These are phyloP conservation scores for Ulota crispa DNA, from an alignment of 225 moss, liverwort and hornwort species.

Conservation along the genomic window DNA sequence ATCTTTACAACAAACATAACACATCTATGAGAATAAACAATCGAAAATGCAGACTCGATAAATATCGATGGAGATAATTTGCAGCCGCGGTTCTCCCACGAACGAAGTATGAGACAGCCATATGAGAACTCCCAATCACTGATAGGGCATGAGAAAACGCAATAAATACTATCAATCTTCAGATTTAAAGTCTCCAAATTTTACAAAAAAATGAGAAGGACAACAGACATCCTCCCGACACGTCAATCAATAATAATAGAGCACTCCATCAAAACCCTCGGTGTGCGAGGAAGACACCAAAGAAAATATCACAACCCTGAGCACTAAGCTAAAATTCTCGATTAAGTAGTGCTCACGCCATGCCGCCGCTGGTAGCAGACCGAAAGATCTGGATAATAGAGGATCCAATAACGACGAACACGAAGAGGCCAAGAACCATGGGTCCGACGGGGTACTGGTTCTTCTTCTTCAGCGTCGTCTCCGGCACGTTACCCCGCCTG, in stretches of 20 bases:
- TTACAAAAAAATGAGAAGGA: background rate
- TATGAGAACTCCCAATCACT: background rate
- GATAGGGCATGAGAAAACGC: background rate
- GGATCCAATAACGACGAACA: conserved; percentile 92
- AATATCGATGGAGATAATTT: background rate
- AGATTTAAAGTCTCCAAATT: conserved; percentile 1
- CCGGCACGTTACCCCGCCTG: conserved; percentile 79
- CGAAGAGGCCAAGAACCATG: conserved; percentile 81
- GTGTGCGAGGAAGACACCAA: background rate
- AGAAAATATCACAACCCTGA: background rate
- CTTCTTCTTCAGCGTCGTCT: conserved; percentile 79
- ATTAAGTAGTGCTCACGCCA: conserved; percentile 32
- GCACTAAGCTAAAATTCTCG: background rate
- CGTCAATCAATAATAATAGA: background rate
- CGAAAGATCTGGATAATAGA: conserved; percentile 90
- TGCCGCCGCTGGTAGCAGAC: conserved; percentile 72
- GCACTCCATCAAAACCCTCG: conserved; percentile 17
- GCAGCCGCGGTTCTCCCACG: background rate
- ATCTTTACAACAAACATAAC: too few species aligned
- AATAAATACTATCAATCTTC: background rate
- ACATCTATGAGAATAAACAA: background rate
- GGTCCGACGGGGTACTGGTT: conserved; percentile 82
- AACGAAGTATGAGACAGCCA: background rate
- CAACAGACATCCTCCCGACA: background rate
- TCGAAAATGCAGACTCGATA: background rate